Evolutionary conservation across 495 filamentous ascomycete species (phyloP).

Genomic region (Podospora fimiseda): DNA sequence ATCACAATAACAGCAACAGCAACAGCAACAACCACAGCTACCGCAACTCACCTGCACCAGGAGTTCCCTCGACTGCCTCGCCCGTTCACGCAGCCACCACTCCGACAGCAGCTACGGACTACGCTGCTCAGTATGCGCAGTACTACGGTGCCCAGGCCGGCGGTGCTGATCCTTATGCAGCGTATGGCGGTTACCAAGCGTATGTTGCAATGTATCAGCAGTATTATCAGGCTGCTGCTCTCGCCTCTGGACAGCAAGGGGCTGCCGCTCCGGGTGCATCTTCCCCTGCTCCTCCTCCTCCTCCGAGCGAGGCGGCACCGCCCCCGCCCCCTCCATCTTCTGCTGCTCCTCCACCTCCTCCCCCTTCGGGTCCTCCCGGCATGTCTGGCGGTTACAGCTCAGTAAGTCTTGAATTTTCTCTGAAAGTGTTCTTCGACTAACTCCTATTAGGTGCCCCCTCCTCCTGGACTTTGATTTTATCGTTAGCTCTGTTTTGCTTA

Average conservation of each 20-base stretch:
- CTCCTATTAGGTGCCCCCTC: constrained; percentile 43
- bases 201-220: constrained; percentile 71
- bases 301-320: constrained; percentile 39
- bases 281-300: constrained; percentile 57
- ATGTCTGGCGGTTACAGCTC: constrained; percentile 59
- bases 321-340: constrained; percentile 60
- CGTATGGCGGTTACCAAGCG: constrained; percentile 76
- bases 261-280: constrained; percentile 34
- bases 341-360: constrained; percentile 46
- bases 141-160: constrained; percentile 52
- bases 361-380: constrained; percentile 57
- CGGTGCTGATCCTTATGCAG: constrained; percentile 75
- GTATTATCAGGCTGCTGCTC: constrained; percentile 49
- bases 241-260: constrained; percentile 42
- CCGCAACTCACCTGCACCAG: constrained; percentile 33
- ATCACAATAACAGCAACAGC: constrained; percentile 33
- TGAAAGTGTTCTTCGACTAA: constrained; percentile 12
- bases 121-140: constrained; percentile 78
- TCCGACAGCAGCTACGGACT: constrained; percentile 45
- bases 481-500: neutral
- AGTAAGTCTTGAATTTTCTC: constrained; percentile 40
- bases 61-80: constrained; percentile 27
- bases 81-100: constrained; percentile 28
- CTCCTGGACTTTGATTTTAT: constrained; percentile 43
- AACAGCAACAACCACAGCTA: constrained; percentile 23